Conservation (phyloP, 768 basidiomycete genomes). For the Ramaria sp. region DNA sequence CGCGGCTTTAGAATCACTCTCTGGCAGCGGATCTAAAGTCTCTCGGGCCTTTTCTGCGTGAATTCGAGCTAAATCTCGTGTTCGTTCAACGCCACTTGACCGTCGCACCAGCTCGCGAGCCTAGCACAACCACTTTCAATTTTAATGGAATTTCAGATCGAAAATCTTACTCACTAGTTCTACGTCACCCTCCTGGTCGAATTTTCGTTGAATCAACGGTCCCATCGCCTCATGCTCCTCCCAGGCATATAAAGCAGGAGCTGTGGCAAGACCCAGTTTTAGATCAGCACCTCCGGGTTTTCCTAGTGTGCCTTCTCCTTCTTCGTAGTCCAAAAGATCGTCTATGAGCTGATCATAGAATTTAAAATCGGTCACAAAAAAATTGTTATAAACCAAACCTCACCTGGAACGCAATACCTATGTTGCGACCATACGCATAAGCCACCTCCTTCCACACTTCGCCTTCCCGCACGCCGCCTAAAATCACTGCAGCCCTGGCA, state of each 20-base stretch:
- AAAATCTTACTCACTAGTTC: conserved; percentile 46
- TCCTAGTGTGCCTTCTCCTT: conserved; percentile 62
- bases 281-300: conserved; percentile 88
- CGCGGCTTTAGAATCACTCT: conserved; percentile 71
- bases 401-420: conserved; percentile 96
- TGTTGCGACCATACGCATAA: conserved; percentile 81
- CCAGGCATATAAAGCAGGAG: conserved; percentile 77
- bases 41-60: conserved; percentile 74
- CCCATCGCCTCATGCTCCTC: conserved; percentile 66
- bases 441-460: conserved; percentile 83
- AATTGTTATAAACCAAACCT: conserved; percentile 13
- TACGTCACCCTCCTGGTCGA: conserved; percentile 67
- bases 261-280: conserved; percentile 75
- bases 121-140: conserved; percentile 26
- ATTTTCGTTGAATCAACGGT: conserved; percentile 70
- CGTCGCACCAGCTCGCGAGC: conserved; percentile 54
- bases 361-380: neutral
- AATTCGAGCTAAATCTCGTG: conserved; percentile 57
- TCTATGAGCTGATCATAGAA: conserved; percentile 67
- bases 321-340: conserved; percentile 89
- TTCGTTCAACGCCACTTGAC: conserved; percentile 71
- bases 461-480: conserved; percentile 71
- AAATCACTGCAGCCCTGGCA: conserved; percentile 72
- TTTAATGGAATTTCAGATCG: conserved; percentile 1
- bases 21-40: conserved; percentile 58